These are phyloP conservation scores for Camellia granthamiana DNA, from an alignment of 148 eudicot species.

Conservation along the genomic window DNA sequence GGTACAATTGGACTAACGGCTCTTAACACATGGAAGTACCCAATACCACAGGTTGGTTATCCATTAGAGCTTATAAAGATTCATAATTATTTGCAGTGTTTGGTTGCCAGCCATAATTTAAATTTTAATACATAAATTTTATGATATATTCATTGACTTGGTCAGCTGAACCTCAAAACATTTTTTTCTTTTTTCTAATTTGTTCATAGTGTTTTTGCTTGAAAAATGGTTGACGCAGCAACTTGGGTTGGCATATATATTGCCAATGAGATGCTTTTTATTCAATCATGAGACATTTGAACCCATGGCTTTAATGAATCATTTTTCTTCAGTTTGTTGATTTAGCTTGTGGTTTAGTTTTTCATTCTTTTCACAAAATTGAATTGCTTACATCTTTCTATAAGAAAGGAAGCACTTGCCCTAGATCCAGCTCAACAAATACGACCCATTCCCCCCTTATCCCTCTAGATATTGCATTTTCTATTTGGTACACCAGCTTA, in stretches of 20 bases:
- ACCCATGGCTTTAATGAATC: no score
- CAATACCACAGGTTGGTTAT: slow-evolving; percentile 74
- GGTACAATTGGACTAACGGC: slow-evolving; percentile 85
- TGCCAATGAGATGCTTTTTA: not conserved
- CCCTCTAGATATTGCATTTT: not conserved
- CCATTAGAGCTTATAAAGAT: not conserved
- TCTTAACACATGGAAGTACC: slow-evolving; percentile 92
- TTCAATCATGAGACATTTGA: not conserved
- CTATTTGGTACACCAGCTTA: not conserved
- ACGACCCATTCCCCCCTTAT: not conserved
- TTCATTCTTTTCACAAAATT: not conserved
- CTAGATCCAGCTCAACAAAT: not conserved
- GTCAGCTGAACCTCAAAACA: not conserved
- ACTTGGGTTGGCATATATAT: not conserved
- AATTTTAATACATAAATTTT: not conserved
- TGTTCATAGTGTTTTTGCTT: not conserved
- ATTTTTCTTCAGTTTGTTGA: not conserved
- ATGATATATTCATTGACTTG: not conserved
- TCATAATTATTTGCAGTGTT: not conserved
- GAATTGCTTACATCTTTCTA: not conserved
- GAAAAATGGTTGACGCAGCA: not conserved
- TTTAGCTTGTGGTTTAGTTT: not conserved
- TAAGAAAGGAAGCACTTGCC: not conserved
- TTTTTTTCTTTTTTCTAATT: no score
- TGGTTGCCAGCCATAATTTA: not conserved